Conservation (phyloP, 1,139 yeast species). For the Suhomyces anneliseae region DNA sequence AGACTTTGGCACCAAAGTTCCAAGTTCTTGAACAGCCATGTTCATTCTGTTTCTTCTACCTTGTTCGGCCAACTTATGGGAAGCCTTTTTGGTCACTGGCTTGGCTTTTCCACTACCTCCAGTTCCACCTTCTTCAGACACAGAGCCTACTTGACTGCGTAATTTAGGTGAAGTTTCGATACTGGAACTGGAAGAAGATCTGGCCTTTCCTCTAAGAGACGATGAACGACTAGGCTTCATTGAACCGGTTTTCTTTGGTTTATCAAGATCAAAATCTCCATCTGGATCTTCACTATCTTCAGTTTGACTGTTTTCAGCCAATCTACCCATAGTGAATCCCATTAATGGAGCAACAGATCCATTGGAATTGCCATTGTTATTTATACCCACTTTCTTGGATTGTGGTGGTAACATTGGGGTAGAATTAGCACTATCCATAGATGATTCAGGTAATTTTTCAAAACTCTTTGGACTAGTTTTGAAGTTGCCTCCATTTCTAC, state of each 20-base stretch:
- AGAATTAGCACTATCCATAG: conserved; percentile 22
- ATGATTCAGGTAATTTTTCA: conserved; percentile 41
- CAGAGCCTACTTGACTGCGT: conserved; percentile 18
- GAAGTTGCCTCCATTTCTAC: conserved; percentile 3
- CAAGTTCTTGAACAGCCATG: conserved; percentile 75
- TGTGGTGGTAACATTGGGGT: conserved; percentile 46
- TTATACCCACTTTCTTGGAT: conserved; percentile 23
- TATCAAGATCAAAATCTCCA: conserved; percentile 4
- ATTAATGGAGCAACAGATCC: conserved; percentile 26
- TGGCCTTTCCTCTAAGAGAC: conserved; percentile 11
- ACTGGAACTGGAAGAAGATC: conserved; percentile 19
- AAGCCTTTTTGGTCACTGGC: conserved; percentile 59
- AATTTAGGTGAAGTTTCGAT: conserved; percentile 18
- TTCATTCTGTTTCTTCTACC: conserved; percentile 94
- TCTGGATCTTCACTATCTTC: conserved; percentile 14
- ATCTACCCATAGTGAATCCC: conserved; percentile 52
- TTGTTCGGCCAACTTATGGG: conserved; percentile 93
- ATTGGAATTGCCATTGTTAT: conserved; percentile 17
- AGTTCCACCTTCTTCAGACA: conserved; percentile 1
- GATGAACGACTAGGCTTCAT: conserved; percentile 7
- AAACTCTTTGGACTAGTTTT: conserved; percentile 20
- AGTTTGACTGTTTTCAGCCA: conserved; percentile 37
- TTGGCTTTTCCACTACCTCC: conserved; percentile 12
- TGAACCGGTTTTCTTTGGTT: conserved; percentile 4
- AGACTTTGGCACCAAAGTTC: conserved; percentile 62